Base-by-base conservation (phyloP, 306 rosid species). In the Corylus heterophylla region DNA sequence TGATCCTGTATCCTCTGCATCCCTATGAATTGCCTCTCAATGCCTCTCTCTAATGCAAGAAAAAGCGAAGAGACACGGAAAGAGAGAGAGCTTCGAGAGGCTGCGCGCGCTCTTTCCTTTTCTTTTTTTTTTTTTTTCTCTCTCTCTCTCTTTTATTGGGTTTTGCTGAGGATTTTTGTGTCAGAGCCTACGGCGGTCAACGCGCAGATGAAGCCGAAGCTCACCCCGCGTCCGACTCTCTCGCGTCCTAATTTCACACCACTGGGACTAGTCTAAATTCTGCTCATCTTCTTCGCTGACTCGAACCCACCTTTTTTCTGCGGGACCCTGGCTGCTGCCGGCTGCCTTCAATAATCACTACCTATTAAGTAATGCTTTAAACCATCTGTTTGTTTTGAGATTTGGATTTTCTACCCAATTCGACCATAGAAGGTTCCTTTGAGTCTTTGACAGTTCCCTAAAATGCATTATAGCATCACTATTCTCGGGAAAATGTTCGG, bases 1-100 rank as follows among this genome's bases (percentile, higher is more conserved):
- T 81, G 93, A 80, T 89, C 92, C 37, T 72, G 87, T 64, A 90
- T 74, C 92, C 67, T 86, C 76, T 89, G 90, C 97, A 93, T 96
- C 55, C 35, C 79, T 54, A 31, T 22, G 42, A 47, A 44, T 25
- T 42, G 77, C 39, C 47, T 63, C 45, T 54, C 6, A 50, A 27
- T 78, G 69, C 61, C 27, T 58, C 54, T 44, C 61, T 66, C 78
- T 77, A 77, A 63, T 69, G 67, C 76, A 62, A 75, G 67, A 69
- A 14, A 18, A 52, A 62, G 27, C 37, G 29, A 50, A 63, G 37
- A 37, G 74, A 42, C 74, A 64, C 18, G 29, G 71, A 83, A 18
- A 12, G 54, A 61, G 35, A 39, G 51, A 54, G 55, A 66, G 73
- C 76, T 76, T 61, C 25, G 13, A 68, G 63, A 48, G 67, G 76